phyloP scores from a whole-genome alignment of 805 yeast species.

The Phaffomyces antillensis region DNA sequence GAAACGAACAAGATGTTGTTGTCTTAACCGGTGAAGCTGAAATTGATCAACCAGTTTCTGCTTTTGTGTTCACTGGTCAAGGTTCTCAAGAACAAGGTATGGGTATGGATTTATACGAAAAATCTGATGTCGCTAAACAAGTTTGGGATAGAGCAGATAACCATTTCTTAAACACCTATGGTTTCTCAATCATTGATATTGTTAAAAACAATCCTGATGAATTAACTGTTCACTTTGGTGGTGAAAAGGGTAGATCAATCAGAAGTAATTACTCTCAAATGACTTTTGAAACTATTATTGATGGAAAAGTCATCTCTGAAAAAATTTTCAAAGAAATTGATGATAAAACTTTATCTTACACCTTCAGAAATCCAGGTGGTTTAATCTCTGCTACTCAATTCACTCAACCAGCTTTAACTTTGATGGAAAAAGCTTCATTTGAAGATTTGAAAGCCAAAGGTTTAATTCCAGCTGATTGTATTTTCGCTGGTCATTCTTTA shows the following conservation, averaged over 20 bases:
- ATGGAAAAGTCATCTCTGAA: constrained; percentile 80
- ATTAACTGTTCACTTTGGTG: constrained; percentile 94
- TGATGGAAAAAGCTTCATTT: constrained; percentile 98
- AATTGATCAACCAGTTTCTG: constrained; percentile 95
- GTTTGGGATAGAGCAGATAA: constrained; percentile 98
- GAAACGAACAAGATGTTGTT: constrained; percentile 71
- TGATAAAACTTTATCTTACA: constrained; percentile 72
- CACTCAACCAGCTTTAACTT: constrained; percentile 97
- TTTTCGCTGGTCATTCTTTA: constrained; percentile 98
- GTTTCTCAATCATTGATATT: constrained; percentile 94
- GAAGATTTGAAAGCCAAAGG: constrained; percentile 97
- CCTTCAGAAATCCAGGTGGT: constrained; percentile 91
- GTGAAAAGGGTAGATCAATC: constrained; percentile 92
- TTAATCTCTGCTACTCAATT: constrained; percentile 96
- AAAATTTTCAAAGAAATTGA: constrained; percentile 92
- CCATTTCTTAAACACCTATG: constrained; percentile 89
- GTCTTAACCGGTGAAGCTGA: constrained; percentile 96
- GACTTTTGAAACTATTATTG: constrained; percentile 94
- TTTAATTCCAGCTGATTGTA: constrained; percentile 83
- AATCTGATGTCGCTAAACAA: constrained; percentile 83
- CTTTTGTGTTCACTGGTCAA: constrained; percentile 98
- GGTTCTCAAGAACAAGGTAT: constrained; percentile 99
- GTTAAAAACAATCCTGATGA: constrained; percentile 94
- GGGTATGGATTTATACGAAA: constrained; percentile 98
- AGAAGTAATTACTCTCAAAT: constrained; percentile 91